Percentiles rank a stretch among this genome's conserved stretches.
These are phyloP conservation scores for Pseudohyphozyma bogoriensis DNA, from an alignment of 768 basidiomycete genomes.

Conservation along the genomic window DNA sequence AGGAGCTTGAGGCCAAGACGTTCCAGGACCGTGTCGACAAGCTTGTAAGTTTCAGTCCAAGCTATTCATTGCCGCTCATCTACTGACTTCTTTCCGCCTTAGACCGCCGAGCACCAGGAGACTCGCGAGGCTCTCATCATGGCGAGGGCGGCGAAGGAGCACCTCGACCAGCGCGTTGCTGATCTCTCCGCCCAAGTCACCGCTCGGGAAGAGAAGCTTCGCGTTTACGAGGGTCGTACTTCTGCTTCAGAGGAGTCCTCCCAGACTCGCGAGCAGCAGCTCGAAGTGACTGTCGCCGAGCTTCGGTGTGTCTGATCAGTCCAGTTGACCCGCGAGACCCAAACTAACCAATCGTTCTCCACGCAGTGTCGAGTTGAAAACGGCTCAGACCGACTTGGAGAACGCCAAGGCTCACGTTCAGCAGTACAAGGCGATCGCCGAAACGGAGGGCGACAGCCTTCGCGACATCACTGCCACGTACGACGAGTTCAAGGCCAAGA, in stretches of 20 bases:
- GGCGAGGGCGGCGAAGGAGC: conserved; percentile 30
- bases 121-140: conserved; percentile 49
- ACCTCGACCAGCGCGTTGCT: conserved; percentile 58
- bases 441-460: conserved; percentile 68
- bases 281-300: conserved; percentile 75
- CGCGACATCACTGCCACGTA: conserved; percentile 58
- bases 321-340: too few species aligned
- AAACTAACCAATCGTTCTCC: not conserved
- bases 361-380: conserved; percentile 59
- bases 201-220: conserved; percentile 70
- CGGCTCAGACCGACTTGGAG: conserved; percentile 64
- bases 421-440: conserved; percentile 77
- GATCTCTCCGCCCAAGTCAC: conserved; percentile 55
- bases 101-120: conserved; percentile 45
- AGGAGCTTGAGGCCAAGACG: conserved; percentile 69
- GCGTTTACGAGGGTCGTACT: conserved; percentile 68
- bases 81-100: not conserved
- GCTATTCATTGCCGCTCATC: not conserved
- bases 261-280: conserved; percentile 60
- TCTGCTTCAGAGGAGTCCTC: conserved; percentile 35
- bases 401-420: conserved; percentile 61
- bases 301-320: conserved; percentile 48
- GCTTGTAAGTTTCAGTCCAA: conserved; percentile 45
- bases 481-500: conserved; percentile 66
- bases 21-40: conserved; percentile 62